Base-by-base conservation (phyloP, 148 eudicot species). In the Rhododendron mucronatum region DNA sequence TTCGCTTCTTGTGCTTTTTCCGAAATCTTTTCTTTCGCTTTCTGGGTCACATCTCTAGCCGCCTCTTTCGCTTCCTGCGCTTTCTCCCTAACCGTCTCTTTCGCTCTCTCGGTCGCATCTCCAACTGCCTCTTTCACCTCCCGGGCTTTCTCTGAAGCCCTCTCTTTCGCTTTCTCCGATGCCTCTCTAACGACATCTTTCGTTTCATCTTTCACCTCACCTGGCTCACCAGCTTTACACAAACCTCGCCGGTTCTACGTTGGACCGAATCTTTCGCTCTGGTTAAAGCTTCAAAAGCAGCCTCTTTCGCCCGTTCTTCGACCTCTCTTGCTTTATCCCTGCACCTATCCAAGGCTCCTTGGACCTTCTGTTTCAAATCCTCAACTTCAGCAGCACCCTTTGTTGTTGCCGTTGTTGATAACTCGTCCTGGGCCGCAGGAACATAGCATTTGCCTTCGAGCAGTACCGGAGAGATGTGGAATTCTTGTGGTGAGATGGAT, bases 241-340 rank as follows among this genome's bases (percentile, higher is more conserved):
- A 61, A 11, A 79, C 82, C 20, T 51, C 57, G 1, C 61, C 45
- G 0, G 86, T 77, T 28, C 80, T 73, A 2, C 37, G 83, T 2
- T 78, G 47, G 1, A 83, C 44, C 4, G 69, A 23, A 10, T 83
- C 87, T 83, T 75, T 84, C 5, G 76, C 82, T 78, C 33, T 83
- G 7, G 45, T 83, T 7, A 83, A 7, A 10, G 71, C 84, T 13
- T 81, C 88, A 8, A 41, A 48, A 8, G 53, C 86, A 37, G 47
- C 81, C 23, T 85, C 81, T 2, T 80, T 48, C 2, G 84, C 90
- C 1, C 28, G 76, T 35, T 89, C 84, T 63, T 88, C 87, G 8
- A 85, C 71, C 20, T 87, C 88, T 1, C 75, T 82, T 6, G 85
- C 84, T 57, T 84, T 75, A 0, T 84, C 86, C 75, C 35, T 69